Conservation (phyloP, 306 rosid genomes). For the Trifolium subterraneum region DNA sequence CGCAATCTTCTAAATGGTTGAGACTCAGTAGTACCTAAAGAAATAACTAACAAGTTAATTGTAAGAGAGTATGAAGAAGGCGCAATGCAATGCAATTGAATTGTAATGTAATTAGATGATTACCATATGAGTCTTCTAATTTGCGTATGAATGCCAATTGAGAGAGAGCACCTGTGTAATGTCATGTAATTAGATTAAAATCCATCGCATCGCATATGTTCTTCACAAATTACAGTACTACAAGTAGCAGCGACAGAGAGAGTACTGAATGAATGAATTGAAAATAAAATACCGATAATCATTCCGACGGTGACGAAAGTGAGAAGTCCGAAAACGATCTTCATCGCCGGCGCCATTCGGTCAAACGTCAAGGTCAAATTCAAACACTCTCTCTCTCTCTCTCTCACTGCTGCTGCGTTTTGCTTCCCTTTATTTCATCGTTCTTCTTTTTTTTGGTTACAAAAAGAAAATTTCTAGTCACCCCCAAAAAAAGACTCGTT, state of each 20-base stretch:
- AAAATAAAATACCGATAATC: slow-evolving; percentile 60
- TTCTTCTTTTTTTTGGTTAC: too few species aligned
- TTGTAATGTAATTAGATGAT: too few species aligned
- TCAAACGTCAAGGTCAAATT: slow-evolving; percentile 8
- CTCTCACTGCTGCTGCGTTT: background rate
- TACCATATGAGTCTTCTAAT: slow-evolving; percentile 91
- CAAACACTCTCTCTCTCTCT: background rate
- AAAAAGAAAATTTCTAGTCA: too few species aligned
- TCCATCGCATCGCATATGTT: too few species aligned
- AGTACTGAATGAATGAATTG: too few species aligned
- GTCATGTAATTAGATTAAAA: too few species aligned
- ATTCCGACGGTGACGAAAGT: slow-evolving; percentile 94
- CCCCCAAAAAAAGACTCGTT: too few species aligned
- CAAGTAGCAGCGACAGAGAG: too few species aligned
- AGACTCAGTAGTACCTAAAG: slow-evolving; percentile 51
- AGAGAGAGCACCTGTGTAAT: slow-evolving; percentile 79
- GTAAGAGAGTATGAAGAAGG: too few species aligned
- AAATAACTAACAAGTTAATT: too few species aligned
- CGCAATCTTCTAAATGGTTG: slow-evolving; percentile 56
- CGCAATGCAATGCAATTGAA: too few species aligned
- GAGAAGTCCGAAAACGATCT: slow-evolving; percentile 80
- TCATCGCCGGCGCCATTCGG: slow-evolving; percentile 70
- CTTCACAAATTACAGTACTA: too few species aligned
- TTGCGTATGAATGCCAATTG: slow-evolving; percentile 87
- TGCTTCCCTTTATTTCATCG: background rate